phyloP scores from a whole-genome alignment of 192 early-diverging fungal genomes.

The Paraglomus brasilianum region DNA sequence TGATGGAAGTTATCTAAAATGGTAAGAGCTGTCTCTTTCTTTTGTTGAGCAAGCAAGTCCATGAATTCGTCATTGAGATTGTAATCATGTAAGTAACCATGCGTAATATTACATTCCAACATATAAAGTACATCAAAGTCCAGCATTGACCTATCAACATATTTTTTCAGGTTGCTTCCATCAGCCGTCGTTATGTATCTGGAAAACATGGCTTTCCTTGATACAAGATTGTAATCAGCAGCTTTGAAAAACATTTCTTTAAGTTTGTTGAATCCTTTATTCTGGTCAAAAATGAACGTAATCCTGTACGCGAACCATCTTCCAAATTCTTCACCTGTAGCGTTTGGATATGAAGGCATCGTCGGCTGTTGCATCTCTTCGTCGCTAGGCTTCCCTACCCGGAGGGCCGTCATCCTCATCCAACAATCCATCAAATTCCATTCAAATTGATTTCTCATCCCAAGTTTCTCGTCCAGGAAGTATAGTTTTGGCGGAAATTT shows the following conservation, averaged over 20 bases:
- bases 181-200: neutral
- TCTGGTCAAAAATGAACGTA: neutral
- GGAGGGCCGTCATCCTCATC: conserved; percentile 40
- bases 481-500: conserved; percentile 45
- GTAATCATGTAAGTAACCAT: conserved; percentile 43
- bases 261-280: neutral
- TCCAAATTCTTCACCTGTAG: conserved; percentile 38
- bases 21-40: conserved; percentile 32
- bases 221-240: conserved; percentile 41
- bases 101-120: conserved; percentile 43
- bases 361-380: conserved; percentile 32
- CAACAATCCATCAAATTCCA: conserved; percentile 32
- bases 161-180: neutral
- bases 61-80: conserved; percentile 45
- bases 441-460: neutral
- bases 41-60: conserved; percentile 23
- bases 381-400: neutral
- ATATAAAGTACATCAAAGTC: conserved; percentile 48
- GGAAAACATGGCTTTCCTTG: neutral
- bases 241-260: conserved; percentile 23
- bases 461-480: conserved; percentile 27
- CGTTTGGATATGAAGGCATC: too few species aligned
- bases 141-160: conserved; percentile 23
- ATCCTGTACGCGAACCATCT: conserved; percentile 48
- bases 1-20: conserved; percentile 40